Evolutionary conservation across 345 rosid species (phyloP).

Genomic region (Salix suchowensis): DNA sequence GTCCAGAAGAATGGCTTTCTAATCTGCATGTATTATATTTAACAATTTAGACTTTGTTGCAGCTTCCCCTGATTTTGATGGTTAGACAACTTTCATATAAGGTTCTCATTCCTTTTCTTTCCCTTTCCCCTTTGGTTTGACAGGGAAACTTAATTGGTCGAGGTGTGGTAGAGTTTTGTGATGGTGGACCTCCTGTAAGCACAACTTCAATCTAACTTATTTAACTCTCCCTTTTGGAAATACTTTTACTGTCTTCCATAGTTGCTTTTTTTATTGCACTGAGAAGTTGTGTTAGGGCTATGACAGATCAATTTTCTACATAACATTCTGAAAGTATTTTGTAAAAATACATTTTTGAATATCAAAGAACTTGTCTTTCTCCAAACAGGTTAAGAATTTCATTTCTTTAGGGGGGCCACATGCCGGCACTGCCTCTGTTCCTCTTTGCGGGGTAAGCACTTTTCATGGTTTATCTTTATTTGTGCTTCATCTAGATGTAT

Average conservation of each 20-base stretch:
- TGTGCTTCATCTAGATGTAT: not conserved
- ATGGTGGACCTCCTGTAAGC: conserved; percentile 73
- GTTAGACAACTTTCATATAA: not conserved
- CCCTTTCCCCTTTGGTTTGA: not conserved
- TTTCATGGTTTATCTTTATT: not conserved
- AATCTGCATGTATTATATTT: not conserved
- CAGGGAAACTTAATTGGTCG: conserved; percentile 95
- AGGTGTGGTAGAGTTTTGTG: conserved; percentile 80
- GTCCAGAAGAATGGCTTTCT: not conserved
- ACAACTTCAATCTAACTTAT: not conserved
- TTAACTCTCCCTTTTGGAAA: not conserved
- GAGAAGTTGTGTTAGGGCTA: not conserved
- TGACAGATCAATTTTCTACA: not conserved
- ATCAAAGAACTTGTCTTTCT: not conserved
- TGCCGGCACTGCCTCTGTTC: conserved; percentile 95
- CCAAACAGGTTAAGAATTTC: conserved; percentile 66
- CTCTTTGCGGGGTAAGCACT: conserved; percentile 84
- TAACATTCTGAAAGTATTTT: not conserved
- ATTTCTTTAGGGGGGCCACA: conserved; percentile 92
- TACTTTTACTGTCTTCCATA: not conserved
- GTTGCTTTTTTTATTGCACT: not conserved
- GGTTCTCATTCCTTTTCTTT: not conserved
- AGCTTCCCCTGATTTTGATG: not conserved
- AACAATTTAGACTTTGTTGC: not conserved
- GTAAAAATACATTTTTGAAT: not conserved